These are phyloP conservation scores for Macadamia tetraphylla DNA, from an alignment of 164 flowering plant species.

Conservation along the genomic window DNA sequence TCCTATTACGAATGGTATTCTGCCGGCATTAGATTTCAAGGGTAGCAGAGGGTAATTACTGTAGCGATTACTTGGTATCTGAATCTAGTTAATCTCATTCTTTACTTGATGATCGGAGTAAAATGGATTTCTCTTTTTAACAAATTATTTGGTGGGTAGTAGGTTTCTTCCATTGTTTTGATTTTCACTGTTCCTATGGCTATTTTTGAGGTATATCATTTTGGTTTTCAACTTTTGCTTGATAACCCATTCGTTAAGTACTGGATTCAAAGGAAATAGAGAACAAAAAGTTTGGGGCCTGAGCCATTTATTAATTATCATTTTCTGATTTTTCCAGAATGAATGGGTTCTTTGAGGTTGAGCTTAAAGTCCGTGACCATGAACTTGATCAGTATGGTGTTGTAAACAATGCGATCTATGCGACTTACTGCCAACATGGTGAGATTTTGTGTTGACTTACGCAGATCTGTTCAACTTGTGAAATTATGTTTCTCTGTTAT, in stretches of 20 bases:
- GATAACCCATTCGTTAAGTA: neutral
- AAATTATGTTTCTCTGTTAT: too few species aligned
- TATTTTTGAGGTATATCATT: neutral
- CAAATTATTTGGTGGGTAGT: too few species aligned
- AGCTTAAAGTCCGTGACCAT: slow-evolving; percentile 86
- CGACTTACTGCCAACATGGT: slow-evolving; percentile 95
- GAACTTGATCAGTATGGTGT: slow-evolving; percentile 96
- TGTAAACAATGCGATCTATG: slow-evolving; percentile 88
- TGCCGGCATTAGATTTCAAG: slow-evolving; percentile 33
- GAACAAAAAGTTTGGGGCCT: neutral
- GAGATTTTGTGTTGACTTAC: slow-evolving; percentile 11
- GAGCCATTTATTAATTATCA: neutral
- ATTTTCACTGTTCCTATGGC: neutral
- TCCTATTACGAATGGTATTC: slow-evolving; percentile 7
- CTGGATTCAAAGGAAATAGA: neutral
- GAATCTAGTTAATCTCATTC: neutral
- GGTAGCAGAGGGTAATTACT: slow-evolving; percentile 45
- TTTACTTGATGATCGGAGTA: neutral
- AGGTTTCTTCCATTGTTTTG: too few species aligned
- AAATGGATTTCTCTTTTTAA: too few species aligned
- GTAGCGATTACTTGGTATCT: neutral
- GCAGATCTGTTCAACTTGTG: neutral
- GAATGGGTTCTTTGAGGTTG: slow-evolving; percentile 54
- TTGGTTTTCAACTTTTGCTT: neutral
- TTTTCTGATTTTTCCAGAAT: slow-evolving; percentile 37